These are phyloP conservation scores for Immersiella caudata DNA, from an alignment of 495 filamentous ascomycete genomes.

Conservation along the genomic window DNA sequence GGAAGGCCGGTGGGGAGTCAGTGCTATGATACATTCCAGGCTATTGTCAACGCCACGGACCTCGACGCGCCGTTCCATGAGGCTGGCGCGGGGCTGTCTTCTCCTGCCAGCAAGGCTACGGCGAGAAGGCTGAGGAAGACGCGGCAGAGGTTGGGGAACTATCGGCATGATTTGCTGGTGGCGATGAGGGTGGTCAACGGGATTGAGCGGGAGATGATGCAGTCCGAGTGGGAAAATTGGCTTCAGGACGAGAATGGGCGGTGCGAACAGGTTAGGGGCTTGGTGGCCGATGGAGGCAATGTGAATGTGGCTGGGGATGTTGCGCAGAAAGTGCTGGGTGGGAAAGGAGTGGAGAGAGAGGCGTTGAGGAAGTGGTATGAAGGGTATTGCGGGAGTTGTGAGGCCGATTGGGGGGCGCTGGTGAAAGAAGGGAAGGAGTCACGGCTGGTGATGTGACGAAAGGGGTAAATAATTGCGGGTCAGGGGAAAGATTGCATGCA, in stretches of 20 bases:
- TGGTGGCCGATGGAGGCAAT: slow-evolving; percentile 46
- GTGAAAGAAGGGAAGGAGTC: slow-evolving; percentile 23
- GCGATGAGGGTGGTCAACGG: slow-evolving; percentile 87
- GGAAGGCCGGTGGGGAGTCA: slow-evolving; percentile 41
- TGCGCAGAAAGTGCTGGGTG: slow-evolving; percentile 16
- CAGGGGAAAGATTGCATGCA: neutral
- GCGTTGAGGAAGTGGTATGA: slow-evolving; percentile 66
- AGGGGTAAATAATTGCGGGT: slow-evolving; percentile 6
- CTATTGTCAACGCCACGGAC: slow-evolving; percentile 55
- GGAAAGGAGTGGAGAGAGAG: slow-evolving; percentile 37
- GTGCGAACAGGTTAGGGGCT: slow-evolving; percentile 63
- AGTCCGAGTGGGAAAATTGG: slow-evolving; percentile 91
- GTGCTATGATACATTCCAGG: slow-evolving; percentile 59
- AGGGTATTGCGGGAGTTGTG: slow-evolving; percentile 76
- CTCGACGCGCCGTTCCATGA: slow-evolving; percentile 54
- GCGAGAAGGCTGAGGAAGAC: slow-evolving; percentile 72
- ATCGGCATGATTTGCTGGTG: slow-evolving; percentile 91
- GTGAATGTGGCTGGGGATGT: slow-evolving; percentile 31
- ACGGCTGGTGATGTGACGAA: slow-evolving; percentile 1
- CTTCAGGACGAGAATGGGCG: slow-evolving; percentile 68
- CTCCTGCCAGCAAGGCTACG: slow-evolving; percentile 58
- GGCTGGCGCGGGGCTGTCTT: slow-evolving; percentile 45
- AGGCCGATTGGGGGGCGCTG: slow-evolving; percentile 55
- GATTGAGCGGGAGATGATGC: slow-evolving; percentile 81
- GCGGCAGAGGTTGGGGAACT: slow-evolving; percentile 76